Evolutionary conservation across 257 asterid genomes (phyloP).

Genomic region (Solanum sparsipilum): DNA sequence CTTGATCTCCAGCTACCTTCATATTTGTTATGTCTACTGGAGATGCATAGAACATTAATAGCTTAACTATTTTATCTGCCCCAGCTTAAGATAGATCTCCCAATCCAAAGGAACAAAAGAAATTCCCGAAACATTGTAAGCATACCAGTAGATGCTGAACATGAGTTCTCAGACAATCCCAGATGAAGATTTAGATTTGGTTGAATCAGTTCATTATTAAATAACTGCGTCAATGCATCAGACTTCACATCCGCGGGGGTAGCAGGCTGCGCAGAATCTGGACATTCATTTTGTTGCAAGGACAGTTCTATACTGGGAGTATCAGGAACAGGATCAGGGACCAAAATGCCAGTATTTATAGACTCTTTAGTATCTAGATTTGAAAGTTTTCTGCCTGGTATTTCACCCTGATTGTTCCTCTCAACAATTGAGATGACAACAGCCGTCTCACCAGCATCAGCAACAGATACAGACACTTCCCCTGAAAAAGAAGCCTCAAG

Average conservation of each 20-base stretch:
- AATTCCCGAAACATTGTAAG: slow-evolving; percentile 4
- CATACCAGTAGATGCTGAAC: slow-evolving; percentile 32
- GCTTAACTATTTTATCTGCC: not conserved
- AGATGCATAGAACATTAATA: slow-evolving; percentile 6
- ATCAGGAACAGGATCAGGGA: slow-evolving; percentile 20
- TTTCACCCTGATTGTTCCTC: slow-evolving; percentile 33
- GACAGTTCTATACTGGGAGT: slow-evolving; percentile 19
- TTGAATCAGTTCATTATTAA: slow-evolving; percentile 14
- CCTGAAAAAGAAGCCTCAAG: slow-evolving; percentile 53
- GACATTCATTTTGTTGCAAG: slow-evolving; percentile 19
- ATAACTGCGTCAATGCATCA: slow-evolving; percentile 2
- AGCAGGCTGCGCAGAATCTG: slow-evolving; percentile 6
- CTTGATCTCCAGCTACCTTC: slow-evolving; percentile 19
- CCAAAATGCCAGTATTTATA: slow-evolving; percentile 14
- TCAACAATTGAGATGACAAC: slow-evolving; percentile 58
- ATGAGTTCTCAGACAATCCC: slow-evolving; percentile 25
- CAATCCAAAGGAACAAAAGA: slow-evolving; percentile 5
- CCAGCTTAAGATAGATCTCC: slow-evolving; percentile 7
- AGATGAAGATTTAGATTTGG: slow-evolving; percentile 35
- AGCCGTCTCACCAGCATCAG: slow-evolving; percentile 91
- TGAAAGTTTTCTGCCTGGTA: slow-evolving; percentile 18
- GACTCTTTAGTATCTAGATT: slow-evolving; percentile 13
- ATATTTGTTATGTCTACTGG: slow-evolving; percentile 21
- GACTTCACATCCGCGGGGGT: slow-evolving; percentile 21
- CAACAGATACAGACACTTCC: slow-evolving; percentile 68